Percentiles rank a stretch among this genome's conserved stretches.
These are phyloP conservation scores for Melocanna baccifera DNA, from an alignment of 176 grass and related monocot genomes.

Conservation along the genomic window DNA sequence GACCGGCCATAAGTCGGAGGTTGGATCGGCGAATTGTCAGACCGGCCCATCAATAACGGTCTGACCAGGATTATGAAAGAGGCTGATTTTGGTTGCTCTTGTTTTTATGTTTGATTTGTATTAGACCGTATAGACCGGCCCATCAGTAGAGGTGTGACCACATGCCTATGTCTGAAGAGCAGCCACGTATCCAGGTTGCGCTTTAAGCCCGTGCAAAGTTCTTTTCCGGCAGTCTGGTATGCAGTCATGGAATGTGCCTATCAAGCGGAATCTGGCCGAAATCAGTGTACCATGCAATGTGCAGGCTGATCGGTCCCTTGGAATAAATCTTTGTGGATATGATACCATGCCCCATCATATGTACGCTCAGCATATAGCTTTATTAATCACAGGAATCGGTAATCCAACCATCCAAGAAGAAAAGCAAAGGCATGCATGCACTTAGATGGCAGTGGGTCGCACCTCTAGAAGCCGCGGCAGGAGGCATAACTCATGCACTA, in stretches of 20 bases:
- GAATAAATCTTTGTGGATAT: constrained; percentile 31
- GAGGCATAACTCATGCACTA: too few species aligned
- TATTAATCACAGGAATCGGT: not conserved
- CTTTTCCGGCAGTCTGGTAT: constrained; percentile 4
- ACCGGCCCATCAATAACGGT: too few species aligned
- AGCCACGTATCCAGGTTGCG: not conserved
- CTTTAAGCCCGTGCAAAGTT: not conserved
- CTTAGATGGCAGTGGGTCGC: not conserved
- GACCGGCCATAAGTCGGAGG: too few species aligned
- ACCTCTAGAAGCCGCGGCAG: not conserved
- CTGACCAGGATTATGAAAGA: too few species aligned
- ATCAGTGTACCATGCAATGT: not conserved
- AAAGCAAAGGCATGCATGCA: not conserved
- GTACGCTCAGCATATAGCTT: not conserved
- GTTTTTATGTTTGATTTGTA: too few species aligned
- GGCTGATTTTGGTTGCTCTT: too few species aligned
- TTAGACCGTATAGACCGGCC: too few species aligned
- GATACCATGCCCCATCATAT: not conserved
- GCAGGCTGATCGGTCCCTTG: not conserved
- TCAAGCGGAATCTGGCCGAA: not conserved
- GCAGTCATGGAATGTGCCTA: not conserved
- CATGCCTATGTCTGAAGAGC: constrained; percentile 3
- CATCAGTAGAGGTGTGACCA: too few species aligned
- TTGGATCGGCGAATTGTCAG: too few species aligned
- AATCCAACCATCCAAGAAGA: not conserved